Base-by-base conservation (phyloP, 1,139 yeast genomes). In the Saccharomyces pastorianus region DNA sequence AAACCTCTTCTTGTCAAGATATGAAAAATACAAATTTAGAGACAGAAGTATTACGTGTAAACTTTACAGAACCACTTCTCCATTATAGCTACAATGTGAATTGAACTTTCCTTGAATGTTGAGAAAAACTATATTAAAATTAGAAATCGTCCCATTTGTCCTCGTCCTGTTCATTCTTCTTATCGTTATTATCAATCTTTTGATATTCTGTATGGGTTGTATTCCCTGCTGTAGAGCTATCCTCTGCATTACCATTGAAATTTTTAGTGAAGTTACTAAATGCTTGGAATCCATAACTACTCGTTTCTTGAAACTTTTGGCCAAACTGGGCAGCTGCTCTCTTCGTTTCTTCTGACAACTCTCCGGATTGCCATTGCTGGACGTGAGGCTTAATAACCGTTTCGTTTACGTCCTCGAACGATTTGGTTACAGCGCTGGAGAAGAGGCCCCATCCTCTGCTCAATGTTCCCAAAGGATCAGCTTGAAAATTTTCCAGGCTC, bases 311-410 rank as follows among this genome's bases (percentile, higher is more conserved):
- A 77, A 91, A 87, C 67, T 83, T 88, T 69, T 88, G 95, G 49
- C 97, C 97, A 74, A 91, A 93, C 73, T 93, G 98, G 56, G 90
- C 85, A 81, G 95, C 88, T 28, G 98, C 99, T 64, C 88, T 81
- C 61, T 80, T 83, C 8, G 98, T 93, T 66, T 90, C 96, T 54
- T 72, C 75, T 34, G 93, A 82, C 49, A 88, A 71, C 59, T 91
- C 97, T 59, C 88, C 83, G 57, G 86, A 89, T 57, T 89, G 87
- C 60, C 93, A 76, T 64, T 87, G 90, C 64, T 82, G 83, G 68
- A 89, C 79, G 48, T 95, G 83, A 17, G 99, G 99, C 69, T 88
- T 88, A 62, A 93, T 89, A 56, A 90, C 95, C 6, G 84, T 74
- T 63, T 90, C 96, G 63, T 87, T 86, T 48, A 95, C 96, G 62